These are phyloP conservation scores for Fusarium odoratissimum DNA, from an alignment of 2,329 filamentous ascomycete genomes.

Conservation along the genomic window DNA sequence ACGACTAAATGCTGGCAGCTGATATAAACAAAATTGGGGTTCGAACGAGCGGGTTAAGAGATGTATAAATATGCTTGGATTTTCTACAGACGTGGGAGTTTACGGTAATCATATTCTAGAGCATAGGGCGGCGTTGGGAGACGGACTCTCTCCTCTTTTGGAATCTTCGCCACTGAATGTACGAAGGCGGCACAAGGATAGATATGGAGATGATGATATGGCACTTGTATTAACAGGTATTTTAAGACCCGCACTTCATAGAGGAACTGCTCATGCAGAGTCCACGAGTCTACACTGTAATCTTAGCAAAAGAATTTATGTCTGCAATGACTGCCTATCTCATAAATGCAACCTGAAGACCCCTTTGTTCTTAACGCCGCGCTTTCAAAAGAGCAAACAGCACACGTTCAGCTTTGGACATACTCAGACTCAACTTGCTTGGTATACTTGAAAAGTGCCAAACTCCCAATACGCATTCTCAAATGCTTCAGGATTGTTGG, in stretches of 20 bases:
- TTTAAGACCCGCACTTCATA: conserved; percentile 35
- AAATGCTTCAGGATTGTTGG: conserved; percentile 67
- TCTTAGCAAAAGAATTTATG: conserved; percentile 10
- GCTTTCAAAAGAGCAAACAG: conserved; percentile 29
- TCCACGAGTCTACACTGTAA: conserved; percentile 19
- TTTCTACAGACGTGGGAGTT: conserved; percentile 43
- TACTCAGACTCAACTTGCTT: conserved; percentile 39
- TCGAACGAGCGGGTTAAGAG: conserved; percentile 23
- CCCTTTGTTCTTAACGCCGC: conserved; percentile 34
- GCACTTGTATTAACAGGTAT: conserved; percentile 37
- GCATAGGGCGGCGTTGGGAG: conserved; percentile 51
- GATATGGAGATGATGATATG: conserved; percentile 12
- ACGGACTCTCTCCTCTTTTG: conserved; percentile 45
- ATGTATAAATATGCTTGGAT: conserved; percentile 32
- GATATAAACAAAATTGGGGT: not conserved
- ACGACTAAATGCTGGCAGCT: conserved; percentile 56
- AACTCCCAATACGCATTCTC: conserved; percentile 74
- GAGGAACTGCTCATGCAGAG: conserved; percentile 32
- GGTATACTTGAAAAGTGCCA: conserved; percentile 69
- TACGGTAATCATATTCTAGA: conserved; percentile 44
- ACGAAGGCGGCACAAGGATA: conserved; percentile 8
- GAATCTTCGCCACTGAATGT: conserved; percentile 31
- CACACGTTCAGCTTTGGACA: not conserved
- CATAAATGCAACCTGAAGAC: not conserved
- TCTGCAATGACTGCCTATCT: not conserved